These are phyloP conservation scores for Tothia fuscella DNA, from an alignment of 2,329 filamentous ascomycete species.

Conservation along the genomic window DNA sequence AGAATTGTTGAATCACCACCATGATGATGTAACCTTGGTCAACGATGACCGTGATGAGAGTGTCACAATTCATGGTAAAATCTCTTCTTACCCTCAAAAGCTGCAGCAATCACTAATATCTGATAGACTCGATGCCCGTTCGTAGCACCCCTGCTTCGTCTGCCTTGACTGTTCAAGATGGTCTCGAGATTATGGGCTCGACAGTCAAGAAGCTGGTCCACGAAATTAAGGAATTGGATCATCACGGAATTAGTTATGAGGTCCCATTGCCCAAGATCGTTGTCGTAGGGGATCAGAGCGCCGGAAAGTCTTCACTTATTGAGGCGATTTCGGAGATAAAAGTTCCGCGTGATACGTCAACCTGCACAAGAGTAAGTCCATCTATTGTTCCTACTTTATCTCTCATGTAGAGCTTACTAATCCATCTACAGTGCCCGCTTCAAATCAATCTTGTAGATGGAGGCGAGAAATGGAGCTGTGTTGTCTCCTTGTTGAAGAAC, in stretches of 20 bases:
- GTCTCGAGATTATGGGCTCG: slow-evolving; percentile 43
- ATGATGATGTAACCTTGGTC: too few relatives aligned
- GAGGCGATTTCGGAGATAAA: slow-evolving; percentile 48
- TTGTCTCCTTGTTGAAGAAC: slow-evolving; percentile 52
- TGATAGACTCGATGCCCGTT: too few relatives aligned
- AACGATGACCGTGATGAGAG: too few relatives aligned
- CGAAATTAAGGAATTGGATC: slow-evolving; percentile 36
- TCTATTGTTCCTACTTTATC: not conserved
- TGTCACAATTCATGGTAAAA: too few relatives aligned
- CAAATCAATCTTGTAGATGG: slow-evolving; percentile 51
- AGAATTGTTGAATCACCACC: too few relatives aligned
- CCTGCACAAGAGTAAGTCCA: slow-evolving; percentile 46
- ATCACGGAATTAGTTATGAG: slow-evolving; percentile 2
- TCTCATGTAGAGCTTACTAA: not conserved
- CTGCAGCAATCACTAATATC: too few relatives aligned
- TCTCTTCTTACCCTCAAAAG: too few relatives aligned
- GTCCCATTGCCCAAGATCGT: slow-evolving; percentile 65
- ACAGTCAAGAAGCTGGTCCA: slow-evolving; percentile 54
- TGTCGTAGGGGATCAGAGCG: slow-evolving; percentile 73
- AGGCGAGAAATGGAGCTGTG: slow-evolving; percentile 51
- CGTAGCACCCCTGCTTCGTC: not conserved
- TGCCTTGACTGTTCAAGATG: not conserved
- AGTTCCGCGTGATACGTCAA: slow-evolving; percentile 57
- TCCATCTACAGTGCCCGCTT: slow-evolving; percentile 51
- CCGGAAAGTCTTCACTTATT: slow-evolving; percentile 60